These are phyloP conservation scores for Penicillium sp. DNA, from an alignment of 2,329 filamentous ascomycete species.

Conservation along the genomic window DNA sequence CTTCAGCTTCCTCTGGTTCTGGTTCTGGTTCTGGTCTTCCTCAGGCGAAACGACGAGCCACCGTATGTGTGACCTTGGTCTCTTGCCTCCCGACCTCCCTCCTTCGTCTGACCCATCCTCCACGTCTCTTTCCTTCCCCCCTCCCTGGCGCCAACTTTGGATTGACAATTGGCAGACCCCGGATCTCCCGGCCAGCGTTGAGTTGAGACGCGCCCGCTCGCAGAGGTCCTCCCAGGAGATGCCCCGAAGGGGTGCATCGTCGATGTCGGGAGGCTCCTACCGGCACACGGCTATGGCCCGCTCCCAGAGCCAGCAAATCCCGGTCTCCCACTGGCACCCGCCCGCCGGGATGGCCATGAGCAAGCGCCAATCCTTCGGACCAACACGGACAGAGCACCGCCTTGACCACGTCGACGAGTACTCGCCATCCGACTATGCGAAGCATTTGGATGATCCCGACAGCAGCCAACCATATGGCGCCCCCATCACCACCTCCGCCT, in stretches of 20 bases:
- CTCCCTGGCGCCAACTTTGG: slow-evolving; percentile 30
- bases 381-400: slow-evolving; percentile 24
- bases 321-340: slow-evolving; percentile 31
- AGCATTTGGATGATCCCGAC: slow-evolving; percentile 34
- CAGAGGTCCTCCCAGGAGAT: slow-evolving; percentile 30
- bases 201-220: slow-evolving; percentile 33
- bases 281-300: slow-evolving; percentile 38
- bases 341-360: slow-evolving; percentile 24
- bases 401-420: slow-evolving; percentile 43
- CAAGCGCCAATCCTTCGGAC: slow-evolving; percentile 34
- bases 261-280: slow-evolving; percentile 28
- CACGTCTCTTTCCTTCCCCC: slow-evolving; percentile 25
- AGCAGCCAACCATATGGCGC: slow-evolving; percentile 24
- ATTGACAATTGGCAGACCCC: slow-evolving; percentile 46
- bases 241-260: slow-evolving; percentile 27
- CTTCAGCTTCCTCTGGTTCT: too few relatives aligned
- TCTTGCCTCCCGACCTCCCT: slow-evolving; percentile 33
- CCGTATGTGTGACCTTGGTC: slow-evolving; percentile 45
- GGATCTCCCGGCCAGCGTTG: slow-evolving; percentile 34
- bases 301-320: slow-evolving; percentile 40
- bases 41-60: slow-evolving; percentile 45
- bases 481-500: slow-evolving; percentile 12
- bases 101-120: slow-evolving; percentile 14
- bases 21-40: slow-evolving; percentile 39
- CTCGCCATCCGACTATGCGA: slow-evolving; percentile 44